Evolutionary conservation across 116 monocot species (phyloP).

Genomic region (Dioscorea cayenensis): DNA sequence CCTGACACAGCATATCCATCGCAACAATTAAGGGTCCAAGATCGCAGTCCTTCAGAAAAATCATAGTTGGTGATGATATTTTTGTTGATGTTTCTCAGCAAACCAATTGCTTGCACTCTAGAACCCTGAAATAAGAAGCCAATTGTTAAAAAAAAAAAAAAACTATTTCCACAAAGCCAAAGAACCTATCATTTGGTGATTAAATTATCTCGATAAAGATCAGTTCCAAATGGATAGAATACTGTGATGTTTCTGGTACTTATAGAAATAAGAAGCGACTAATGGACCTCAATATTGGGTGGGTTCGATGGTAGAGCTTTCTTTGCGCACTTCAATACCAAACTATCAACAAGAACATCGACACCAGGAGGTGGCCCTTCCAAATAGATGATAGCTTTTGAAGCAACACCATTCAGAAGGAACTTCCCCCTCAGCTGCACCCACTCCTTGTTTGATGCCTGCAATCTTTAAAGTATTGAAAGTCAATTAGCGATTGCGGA

Average conservation of each 20-base stretch:
- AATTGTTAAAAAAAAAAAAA: too few relatives aligned
- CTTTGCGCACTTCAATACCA: constrained; percentile 44
- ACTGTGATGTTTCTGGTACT: too few relatives aligned
- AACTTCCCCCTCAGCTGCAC: constrained; percentile 59
- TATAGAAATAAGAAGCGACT: too few relatives aligned
- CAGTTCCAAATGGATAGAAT: too few relatives aligned
- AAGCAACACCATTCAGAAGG: constrained; percentile 42
- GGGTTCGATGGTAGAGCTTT: constrained; percentile 33
- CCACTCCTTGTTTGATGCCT: constrained; percentile 73
- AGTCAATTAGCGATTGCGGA: not conserved
- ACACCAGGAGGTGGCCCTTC: constrained; percentile 71
- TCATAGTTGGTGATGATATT: constrained; percentile 63
- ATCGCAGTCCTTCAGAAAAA: constrained; percentile 58
- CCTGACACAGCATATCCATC: constrained; percentile 51
- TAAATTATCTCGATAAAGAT: too few relatives aligned
- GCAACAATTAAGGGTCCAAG: constrained; percentile 62
- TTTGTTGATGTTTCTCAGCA: constrained; percentile 7
- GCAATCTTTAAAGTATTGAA: constrained; percentile 21
- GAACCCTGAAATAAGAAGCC: constrained; percentile 13
- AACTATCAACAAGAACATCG: constrained; percentile 59
- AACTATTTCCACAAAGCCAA: too few relatives aligned
- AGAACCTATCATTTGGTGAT: too few relatives aligned
- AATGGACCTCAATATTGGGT: constrained; percentile 41
- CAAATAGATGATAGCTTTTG: constrained; percentile 56
- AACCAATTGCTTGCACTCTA: constrained; percentile 4